These are phyloP conservation scores for Amorphotheca resinae DNA, from an alignment of 495 filamentous ascomycete species.

Conservation along the genomic window DNA sequence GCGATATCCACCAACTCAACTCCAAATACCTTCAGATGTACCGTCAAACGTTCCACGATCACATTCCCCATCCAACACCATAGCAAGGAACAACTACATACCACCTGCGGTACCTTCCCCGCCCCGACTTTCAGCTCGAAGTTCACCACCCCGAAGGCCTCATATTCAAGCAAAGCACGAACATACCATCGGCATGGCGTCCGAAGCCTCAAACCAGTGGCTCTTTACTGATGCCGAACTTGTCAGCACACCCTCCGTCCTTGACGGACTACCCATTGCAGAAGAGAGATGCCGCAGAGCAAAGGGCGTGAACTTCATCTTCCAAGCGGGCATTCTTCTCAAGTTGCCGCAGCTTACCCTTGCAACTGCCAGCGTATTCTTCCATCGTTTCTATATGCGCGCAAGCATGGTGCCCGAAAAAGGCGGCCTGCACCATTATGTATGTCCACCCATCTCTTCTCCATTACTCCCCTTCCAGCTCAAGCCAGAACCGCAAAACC, in stretches of 20 bases:
- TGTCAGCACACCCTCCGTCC: conserved; percentile 63
- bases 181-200: conserved; percentile 16
- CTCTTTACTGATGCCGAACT: conserved; percentile 78
- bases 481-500: conserved; percentile 2
- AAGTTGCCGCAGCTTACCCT: conserved; percentile 87
- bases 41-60: conserved; percentile 22
- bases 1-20: conserved; percentile 35
- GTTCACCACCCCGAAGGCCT: conserved; percentile 34
- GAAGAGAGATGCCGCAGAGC: conserved; percentile 66
- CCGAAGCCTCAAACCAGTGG: conserved; percentile 54
- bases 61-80: conserved; percentile 30
- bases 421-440: conserved; percentile 71
- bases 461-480: conserved; percentile 1
- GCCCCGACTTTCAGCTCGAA: conserved; percentile 33
- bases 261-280: conserved; percentile 64
- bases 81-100: conserved; percentile 28
- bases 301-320: conserved; percentile 93
- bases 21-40: conserved; percentile 27
- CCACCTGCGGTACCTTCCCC: conserved; percentile 42
- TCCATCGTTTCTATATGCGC: conserved; percentile 93
- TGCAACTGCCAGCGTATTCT: conserved; percentile 81
- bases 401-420: conserved; percentile 58
- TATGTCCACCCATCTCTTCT: conserved; percentile 29
- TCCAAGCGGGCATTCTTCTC: conserved; percentile 83
- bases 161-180: conserved; percentile 24